Evolutionary conservation across 2,329 filamentous ascomycete species (phyloP), one percentile per base, ranked within the genome.

Genomic region (Aphanoascus verrucosus): DNA sequence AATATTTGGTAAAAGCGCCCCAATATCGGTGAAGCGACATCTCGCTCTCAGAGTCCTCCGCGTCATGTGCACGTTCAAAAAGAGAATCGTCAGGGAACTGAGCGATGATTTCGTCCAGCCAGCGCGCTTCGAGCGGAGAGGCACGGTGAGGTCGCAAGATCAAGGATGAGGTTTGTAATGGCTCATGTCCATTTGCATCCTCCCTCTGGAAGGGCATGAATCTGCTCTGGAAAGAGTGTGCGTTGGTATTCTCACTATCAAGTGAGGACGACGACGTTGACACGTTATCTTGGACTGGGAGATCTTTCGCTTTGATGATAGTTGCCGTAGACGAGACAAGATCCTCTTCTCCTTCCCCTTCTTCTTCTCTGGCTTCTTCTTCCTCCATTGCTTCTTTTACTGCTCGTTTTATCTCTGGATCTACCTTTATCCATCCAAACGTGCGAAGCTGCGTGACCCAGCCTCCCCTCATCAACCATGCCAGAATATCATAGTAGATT

Each of bases 371-470:
- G 57, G 83, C 78, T 58, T 87, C 83, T 58, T 87, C 83, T 23
- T 78, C 78, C 61, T 85, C 82, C 42, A 88, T 76, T 52, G 83
- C 79, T 60, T 84, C 79, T 49, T 87, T 82, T 2, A 94, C 88
- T 59, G 87, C 84, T 63, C 86, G 84, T 61, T 93, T 83, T 57
- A 94, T 86, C 64, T 91, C 84, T 1, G 86, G 83, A 69, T 84
- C 84, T 41, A 93, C 86, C 48, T 91, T 81, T 42, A 97, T 82
- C 75, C 93, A 94, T 11, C 85, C 88, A 67, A 94, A 96, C 0
- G 88, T 93, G 58, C 89, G 86, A 5, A 98, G 77, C 67, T 96
- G 90, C 0, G 87, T 94, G 0, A 96, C 90, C 86, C 93, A 95
- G 12, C 88, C 89, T 45, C 88, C 86, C 40, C 90, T 83, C 73